Percentiles rank a stretch among this genome's conserved stretches.
Evolutionary conservation across 2,329 filamentous ascomycete species (phyloP).

Genomic region (Colletotrichum sp.): DNA sequence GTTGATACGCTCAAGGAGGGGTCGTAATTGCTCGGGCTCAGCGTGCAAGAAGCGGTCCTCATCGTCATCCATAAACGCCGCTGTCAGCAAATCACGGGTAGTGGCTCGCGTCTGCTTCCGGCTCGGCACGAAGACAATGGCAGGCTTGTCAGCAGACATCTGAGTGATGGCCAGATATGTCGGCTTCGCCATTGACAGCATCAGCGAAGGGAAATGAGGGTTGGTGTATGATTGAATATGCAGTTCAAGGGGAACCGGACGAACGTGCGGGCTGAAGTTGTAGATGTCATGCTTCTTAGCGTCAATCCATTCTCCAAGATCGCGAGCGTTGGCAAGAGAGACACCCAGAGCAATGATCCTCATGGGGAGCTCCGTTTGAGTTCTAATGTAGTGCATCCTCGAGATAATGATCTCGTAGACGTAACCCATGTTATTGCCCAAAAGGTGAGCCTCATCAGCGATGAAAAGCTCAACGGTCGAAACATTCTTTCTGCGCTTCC

Average conservation of each 20-base stretch:
- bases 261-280: conserved; percentile 94
- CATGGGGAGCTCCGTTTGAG: conserved; percentile 83
- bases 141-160: conserved; percentile 86
- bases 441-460: conserved; percentile 92
- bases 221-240: conserved; percentile 96
- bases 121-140: conserved; percentile 89
- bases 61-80: conserved; percentile 85
- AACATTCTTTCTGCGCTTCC: conserved; percentile 95
- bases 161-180: conserved; percentile 89
- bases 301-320: conserved; percentile 97
- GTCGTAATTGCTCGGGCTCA: conserved; percentile 79
- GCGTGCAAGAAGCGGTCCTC: conserved; percentile 94
- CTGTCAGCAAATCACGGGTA: conserved; percentile 85
- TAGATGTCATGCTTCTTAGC: conserved; percentile 98
- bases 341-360: conserved; percentile 91
- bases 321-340: conserved; percentile 88
- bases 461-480: conserved; percentile 91
- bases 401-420: conserved; percentile 98
- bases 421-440: conserved; percentile 86
- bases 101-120: conserved; percentile 92
- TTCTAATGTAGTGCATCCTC: conserved; percentile 94
- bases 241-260: conserved; percentile 88
- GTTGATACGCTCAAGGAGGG: conserved; percentile 81
- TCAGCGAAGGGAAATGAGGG: conserved; percentile 95
- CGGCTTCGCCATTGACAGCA: conserved; percentile 98